A percentile compares a stretch with the other conserved stretches of the same genome.
phyloP scores from a whole-genome alignment of 2,329 filamentous ascomycete species.

The Xylogone sp. region DNA sequence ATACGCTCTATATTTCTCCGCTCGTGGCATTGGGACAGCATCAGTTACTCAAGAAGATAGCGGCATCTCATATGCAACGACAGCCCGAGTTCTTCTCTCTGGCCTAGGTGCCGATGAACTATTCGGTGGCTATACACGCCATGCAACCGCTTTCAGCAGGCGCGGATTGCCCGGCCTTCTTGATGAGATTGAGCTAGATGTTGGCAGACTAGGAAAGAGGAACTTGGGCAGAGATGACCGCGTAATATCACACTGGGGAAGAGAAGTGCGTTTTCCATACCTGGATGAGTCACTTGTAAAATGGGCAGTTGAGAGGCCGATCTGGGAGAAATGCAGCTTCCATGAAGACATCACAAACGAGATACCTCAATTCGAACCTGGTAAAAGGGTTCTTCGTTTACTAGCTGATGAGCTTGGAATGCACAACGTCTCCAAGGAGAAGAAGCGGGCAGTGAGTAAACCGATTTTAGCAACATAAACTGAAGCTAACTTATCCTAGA shows the following conservation, averaged over 20 bases:
- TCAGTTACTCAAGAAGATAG: constrained; percentile 8
- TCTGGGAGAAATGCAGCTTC: constrained; percentile 89
- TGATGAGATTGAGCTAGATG: constrained; percentile 80
- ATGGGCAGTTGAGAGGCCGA: constrained; percentile 71
- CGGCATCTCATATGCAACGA: constrained; percentile 52
- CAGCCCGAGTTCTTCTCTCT: constrained; percentile 81
- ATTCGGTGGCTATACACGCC: constrained; percentile 88
- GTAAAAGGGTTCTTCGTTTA: constrained; percentile 76
- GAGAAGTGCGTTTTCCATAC: constrained; percentile 85
- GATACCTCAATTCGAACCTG: constrained; percentile 58
- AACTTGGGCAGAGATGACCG: constrained; percentile 94
- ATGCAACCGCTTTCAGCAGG: constrained; percentile 70
- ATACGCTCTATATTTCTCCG: constrained; percentile 90
- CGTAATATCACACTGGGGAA: constrained; percentile 83
- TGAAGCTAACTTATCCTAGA: constrained; percentile 40
- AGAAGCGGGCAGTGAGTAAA: constrained; percentile 77
- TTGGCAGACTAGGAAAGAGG: constrained; percentile 81
- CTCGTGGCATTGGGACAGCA: constrained; percentile 58
- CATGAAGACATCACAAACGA: constrained; percentile 37
- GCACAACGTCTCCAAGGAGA: constrained; percentile 70
- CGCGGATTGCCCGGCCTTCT: constrained; percentile 68
- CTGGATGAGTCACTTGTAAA: constrained; percentile 83
- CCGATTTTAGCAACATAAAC: not conserved
- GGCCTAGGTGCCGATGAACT: constrained; percentile 94
- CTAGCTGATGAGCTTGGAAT: constrained; percentile 74